phyloP scores from a whole-genome alignment of 331 rosid genomes.

The Acacia concinna region DNA sequence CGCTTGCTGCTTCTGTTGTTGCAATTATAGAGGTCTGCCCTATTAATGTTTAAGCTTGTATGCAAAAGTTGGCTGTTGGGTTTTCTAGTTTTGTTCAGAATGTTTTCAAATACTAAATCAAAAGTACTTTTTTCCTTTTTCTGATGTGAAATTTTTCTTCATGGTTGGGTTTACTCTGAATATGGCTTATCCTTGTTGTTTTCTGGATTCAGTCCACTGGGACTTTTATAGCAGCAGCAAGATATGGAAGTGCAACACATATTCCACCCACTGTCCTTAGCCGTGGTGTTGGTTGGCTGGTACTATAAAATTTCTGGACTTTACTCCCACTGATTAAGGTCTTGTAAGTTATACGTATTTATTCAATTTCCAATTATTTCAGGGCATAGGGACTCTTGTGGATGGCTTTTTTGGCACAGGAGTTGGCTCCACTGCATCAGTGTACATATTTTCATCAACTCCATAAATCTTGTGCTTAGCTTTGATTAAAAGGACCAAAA shows the following conservation, averaged over 20 bases:
- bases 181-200: background rate
- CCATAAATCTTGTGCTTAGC: background rate
- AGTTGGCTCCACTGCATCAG: conserved; percentile 83
- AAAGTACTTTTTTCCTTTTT: background rate
- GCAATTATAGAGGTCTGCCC: conserved; percentile 72
- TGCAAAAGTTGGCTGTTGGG: background rate
- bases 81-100: background rate
- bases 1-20: conserved; percentile 75
- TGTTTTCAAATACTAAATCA: background rate
- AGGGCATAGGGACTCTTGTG: conserved; percentile 81
- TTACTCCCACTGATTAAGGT: background rate
- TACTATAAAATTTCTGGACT: conserved; percentile 30
- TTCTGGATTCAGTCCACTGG: conserved; percentile 75
- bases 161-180: conserved; percentile 27
- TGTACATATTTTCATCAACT: conserved; percentile 45
- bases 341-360: background rate
- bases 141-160: background rate
- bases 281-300: conserved; percentile 96
- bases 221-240: conserved; percentile 74
- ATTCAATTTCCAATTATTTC: conserved; percentile 31
- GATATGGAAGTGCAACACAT: conserved; percentile 87
- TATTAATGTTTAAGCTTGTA: background rate
- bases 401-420: conserved; percentile 74
- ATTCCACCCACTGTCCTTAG: conserved; percentile 77
- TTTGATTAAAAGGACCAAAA: background rate